Percentiles rank a stretch among this genome's conserved stretches.
These are phyloP conservation scores for Triticum dicoccoides DNA, from an alignment of 176 grass and related monocot species.

Conservation along the genomic window DNA sequence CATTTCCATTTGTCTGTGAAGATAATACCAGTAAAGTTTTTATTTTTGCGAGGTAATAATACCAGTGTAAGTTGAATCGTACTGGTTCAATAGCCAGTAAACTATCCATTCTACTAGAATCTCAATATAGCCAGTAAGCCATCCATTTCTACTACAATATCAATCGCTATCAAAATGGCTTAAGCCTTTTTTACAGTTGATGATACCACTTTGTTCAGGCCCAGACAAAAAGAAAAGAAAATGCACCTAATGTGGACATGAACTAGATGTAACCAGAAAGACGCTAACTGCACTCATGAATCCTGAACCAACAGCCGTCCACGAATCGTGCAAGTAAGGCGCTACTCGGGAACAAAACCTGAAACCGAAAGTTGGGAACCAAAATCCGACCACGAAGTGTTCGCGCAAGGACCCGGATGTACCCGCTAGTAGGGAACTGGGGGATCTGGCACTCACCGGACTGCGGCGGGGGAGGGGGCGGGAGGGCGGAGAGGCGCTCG, in stretches of 20 bases:
- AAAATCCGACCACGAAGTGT: neutral
- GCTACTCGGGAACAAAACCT: neutral
- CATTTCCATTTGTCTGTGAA: slow-evolving; percentile 13
- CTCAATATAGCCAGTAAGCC: neutral
- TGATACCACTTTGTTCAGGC: slow-evolving; percentile 10
- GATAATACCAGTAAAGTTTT: neutral
- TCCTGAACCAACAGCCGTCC: neutral
- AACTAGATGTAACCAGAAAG: neutral
- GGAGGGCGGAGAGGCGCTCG: slow-evolving; percentile 37
- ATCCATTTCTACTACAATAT: neutral
- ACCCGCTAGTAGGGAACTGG: neutral
- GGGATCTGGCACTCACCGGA: slow-evolving; percentile 27
- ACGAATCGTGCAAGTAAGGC: neutral
- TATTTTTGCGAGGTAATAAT: neutral
- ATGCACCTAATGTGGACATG: neutral
- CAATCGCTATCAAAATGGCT: neutral
- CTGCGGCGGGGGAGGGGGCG: neutral
- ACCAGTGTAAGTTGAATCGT: neutral
- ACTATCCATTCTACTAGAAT: slow-evolving; percentile 9
- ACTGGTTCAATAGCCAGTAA: neutral
- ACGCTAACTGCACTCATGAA: neutral
- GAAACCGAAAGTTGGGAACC: neutral
- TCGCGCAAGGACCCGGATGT: neutral
- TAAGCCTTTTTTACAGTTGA: neutral
- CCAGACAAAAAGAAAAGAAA: neutral